Conservation (phyloP, 768 basidiomycete species). For the Termitomyces sp. region DNA sequence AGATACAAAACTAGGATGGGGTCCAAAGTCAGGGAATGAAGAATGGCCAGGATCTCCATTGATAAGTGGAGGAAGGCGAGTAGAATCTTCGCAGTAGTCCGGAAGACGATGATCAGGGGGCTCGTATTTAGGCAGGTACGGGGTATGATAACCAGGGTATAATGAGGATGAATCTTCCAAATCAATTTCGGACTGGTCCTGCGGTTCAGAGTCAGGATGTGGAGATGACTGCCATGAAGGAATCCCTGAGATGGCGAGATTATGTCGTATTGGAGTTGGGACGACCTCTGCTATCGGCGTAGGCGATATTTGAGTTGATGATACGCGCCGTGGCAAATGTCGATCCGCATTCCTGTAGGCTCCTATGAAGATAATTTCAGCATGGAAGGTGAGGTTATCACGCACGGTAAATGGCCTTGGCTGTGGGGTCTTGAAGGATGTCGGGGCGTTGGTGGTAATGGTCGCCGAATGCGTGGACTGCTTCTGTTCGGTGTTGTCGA, state of each 20-base stretch:
- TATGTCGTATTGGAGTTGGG: neutral
- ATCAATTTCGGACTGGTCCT: neutral
- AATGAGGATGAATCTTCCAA: conserved; percentile 13
- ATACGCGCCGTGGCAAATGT: conserved; percentile 9
- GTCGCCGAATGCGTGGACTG: conserved; percentile 15
- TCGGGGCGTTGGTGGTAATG: conserved; percentile 22
- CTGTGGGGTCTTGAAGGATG: conserved; percentile 5
- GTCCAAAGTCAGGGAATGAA: neutral
- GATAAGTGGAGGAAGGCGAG: neutral
- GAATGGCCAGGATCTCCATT: neutral
- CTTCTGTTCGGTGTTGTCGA: conserved; percentile 12
- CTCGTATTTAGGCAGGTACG: conserved; percentile 8
- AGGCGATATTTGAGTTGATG: neutral
- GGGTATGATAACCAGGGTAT: conserved; percentile 9
- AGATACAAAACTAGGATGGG: conserved; percentile 1
- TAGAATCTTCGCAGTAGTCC: neutral
- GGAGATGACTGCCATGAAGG: conserved; percentile 6
- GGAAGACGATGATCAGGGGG: conserved; percentile 4
- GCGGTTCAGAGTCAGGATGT: neutral
- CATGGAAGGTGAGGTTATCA: neutral
- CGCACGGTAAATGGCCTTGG: conserved; percentile 9
- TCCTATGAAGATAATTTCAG: neutral
- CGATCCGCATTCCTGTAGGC: conserved; percentile 3
- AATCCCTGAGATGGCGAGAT: neutral
- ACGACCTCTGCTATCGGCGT: neutral